Base-by-base conservation (phyloP, 495 filamentous ascomycete species). In the Penicillium riverlandense region DNA sequence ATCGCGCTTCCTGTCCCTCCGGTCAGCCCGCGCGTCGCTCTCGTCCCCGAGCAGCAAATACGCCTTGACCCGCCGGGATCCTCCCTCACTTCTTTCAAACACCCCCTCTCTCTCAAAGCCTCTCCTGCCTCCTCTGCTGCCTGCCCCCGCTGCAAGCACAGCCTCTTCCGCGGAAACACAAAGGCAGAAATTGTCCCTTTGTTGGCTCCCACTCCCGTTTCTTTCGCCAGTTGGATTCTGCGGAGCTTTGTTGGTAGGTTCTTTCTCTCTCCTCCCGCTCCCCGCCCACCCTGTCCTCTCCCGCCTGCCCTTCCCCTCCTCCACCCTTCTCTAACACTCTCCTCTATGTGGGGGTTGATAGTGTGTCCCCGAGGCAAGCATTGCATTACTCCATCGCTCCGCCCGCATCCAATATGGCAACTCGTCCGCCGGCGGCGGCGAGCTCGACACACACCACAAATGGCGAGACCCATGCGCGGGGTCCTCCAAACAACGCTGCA, bases 361-460 rank as follows among this genome's bases (percentile, higher is more conserved):
- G 52, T 41, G 30, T 34, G 37, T 44, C 47, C 50, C 52, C n/a
- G 40, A 47, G 47, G 51, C 54, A 52, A 47, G 50, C 22, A 22
- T 22, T 22, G 22, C 22, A 22, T 6, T 22, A 22, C 33, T 36
- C 53, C 38, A 43, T 50, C 48, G 43, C 55, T 51, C 39, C 45
- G 41, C 53, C 43, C 35, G 45, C 30, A 43, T 51, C 52, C 58
- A 61, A 45, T 44, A 67, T 67, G 67, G 55, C 65, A 47, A 57
- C 55, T 37, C 55, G 51, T 22, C 22, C 22, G 48, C 42, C 48
- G 52, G 48, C 64, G 52, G 48, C 64, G 40, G 43, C 55, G n/a
- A 45, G 54, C 44, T 57, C 69, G 48, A 53, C 61, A 41, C 58
- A 54, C 53, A 47, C 64, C 48, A 61, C 61, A 27, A 69, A 66